Conservation (phyloP, 345 rosid genomes). For the Citrus hindsii region DNA sequence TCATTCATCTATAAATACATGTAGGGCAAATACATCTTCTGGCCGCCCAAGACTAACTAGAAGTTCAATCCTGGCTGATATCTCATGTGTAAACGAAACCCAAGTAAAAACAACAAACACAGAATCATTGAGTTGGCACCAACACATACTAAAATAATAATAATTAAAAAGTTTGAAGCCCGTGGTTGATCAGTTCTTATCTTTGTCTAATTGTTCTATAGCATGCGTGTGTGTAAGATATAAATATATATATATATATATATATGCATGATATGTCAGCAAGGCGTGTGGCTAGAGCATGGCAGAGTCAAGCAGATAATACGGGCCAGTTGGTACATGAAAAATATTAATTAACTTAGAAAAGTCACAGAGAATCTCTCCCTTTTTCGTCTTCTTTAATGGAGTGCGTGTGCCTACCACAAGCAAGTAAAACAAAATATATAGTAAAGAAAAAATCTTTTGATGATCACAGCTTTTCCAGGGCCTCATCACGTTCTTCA, state of each 20-base stretch:
- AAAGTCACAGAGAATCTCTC: background rate
- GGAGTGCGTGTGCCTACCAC: conserved; percentile 15
- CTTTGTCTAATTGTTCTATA: background rate
- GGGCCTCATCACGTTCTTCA: background rate
- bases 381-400: background rate
- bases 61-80: background rate
- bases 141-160: background rate
- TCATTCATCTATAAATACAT: too few relatives aligned
- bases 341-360: background rate
- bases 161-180: background rate
- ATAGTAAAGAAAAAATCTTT: background rate
- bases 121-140: background rate
- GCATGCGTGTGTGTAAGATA: too few relatives aligned
- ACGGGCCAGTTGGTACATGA: background rate
- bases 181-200: background rate
- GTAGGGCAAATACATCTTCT: too few relatives aligned
- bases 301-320: background rate
- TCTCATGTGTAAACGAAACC: background rate
- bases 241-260: too few relatives aligned
- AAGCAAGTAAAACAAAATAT: conserved; percentile 1
- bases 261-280: background rate
- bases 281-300: background rate
- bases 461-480: background rate
- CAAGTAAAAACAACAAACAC: background rate
- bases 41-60: background rate